A percentile compares a stretch with the other conserved stretches of the same genome.
These are phyloP conservation scores for Melanomma pulvis-pyrius DNA, from an alignment of 495 filamentous ascomycete species.

Conservation along the genomic window DNA sequence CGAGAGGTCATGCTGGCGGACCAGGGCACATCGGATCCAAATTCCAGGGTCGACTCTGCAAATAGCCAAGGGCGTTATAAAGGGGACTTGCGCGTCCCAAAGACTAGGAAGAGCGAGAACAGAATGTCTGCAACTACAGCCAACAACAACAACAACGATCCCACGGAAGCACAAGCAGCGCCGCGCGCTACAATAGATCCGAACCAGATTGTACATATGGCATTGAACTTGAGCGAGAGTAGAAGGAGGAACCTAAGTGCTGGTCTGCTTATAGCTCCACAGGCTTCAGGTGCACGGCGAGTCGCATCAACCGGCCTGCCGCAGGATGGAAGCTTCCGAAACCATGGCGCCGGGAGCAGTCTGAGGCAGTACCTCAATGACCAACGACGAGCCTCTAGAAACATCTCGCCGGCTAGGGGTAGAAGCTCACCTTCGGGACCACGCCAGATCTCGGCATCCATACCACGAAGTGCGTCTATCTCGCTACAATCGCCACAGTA, in stretches of 20 bases:
- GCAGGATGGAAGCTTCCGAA: slow-evolving; percentile 25
- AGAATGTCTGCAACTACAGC: background rate
- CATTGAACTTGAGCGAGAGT: slow-evolving; percentile 84
- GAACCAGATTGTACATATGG: slow-evolving; percentile 86
- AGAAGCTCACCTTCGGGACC: slow-evolving; percentile 30
- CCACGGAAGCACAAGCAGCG: background rate
- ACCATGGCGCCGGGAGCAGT: slow-evolving; percentile 52
- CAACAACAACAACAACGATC: background rate
- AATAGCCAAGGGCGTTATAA: background rate
- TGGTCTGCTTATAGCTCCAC: slow-evolving; percentile 33
- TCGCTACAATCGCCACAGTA: slow-evolving; percentile 35
- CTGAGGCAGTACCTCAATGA: slow-evolving; percentile 67
- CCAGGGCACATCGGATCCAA: background rate
- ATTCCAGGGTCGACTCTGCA: background rate
- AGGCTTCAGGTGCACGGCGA: slow-evolving; percentile 54
- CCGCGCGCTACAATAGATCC: slow-evolving; percentile 58
- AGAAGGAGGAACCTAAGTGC: slow-evolving; percentile 59
- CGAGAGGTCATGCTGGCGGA: slow-evolving; percentile 29
- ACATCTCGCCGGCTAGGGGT: slow-evolving; percentile 58
- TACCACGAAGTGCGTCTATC: slow-evolving; percentile 10
- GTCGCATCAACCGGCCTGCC: slow-evolving; percentile 56
- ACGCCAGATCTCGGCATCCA: slow-evolving; percentile 25
- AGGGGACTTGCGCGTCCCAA: slow-evolving; percentile 10
- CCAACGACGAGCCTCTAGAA: slow-evolving; percentile 61
- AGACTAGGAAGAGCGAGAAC: slow-evolving; percentile 12